Evolutionary conservation across 129 eudicot species (phyloP).

Genomic region (Dittrichia graveolens): DNA sequence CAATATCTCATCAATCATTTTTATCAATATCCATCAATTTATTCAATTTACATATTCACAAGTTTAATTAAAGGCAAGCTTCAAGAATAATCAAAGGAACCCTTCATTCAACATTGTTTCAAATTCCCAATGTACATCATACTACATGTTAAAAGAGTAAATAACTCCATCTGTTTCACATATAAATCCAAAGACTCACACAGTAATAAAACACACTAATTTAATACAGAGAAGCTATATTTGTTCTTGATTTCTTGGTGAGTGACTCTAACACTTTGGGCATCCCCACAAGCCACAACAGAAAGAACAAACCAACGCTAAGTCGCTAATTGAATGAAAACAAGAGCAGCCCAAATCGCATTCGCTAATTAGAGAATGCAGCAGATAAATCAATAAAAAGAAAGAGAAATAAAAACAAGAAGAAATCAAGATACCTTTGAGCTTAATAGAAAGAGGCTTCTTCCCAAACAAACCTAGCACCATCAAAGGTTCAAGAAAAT

Average conservation of each 20-base stretch:
- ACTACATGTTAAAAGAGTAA: neutral
- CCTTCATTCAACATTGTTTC: neutral
- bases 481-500: constrained; percentile 79
- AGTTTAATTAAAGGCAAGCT: neutral
- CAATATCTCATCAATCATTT: constrained; percentile 16
- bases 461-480: constrained; percentile 85
- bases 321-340: neutral
- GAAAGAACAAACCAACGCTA: neutral
- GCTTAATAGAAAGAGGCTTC: constrained; percentile 76
- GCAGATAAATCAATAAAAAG: neutral
- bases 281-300: neutral
- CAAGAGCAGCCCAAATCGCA: neutral
- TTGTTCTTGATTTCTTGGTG: too few species aligned
- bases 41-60: neutral
- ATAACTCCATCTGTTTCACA: neutral
- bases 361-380: neutral
- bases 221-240: neutral
- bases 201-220: constrained; percentile 3
- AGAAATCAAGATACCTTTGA: constrained; percentile 57
- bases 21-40: neutral
- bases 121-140: neutral
- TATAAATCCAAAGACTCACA: neutral
- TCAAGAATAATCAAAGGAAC: neutral
- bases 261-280: neutral
- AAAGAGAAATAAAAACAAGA: neutral